Evolutionary conservation across 2,329 filamentous ascomycete species (phyloP).

Genomic region (Simplicillium aogashimaense): DNA sequence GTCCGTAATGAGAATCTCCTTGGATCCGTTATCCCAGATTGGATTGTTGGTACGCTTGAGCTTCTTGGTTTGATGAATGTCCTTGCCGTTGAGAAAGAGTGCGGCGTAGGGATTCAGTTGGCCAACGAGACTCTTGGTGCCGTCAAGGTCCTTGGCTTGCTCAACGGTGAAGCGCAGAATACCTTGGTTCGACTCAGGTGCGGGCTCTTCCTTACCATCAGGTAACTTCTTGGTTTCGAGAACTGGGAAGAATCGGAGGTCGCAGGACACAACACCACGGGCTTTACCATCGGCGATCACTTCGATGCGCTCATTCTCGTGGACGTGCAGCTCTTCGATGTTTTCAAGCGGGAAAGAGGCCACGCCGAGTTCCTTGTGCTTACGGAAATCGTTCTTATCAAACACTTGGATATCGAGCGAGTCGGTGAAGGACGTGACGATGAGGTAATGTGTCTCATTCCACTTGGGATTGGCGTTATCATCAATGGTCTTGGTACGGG

Average conservation of each 20-base stretch:
- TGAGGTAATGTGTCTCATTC: slow-evolving; percentile 95
- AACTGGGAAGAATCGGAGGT: slow-evolving; percentile 93
- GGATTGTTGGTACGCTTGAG: slow-evolving; percentile 96
- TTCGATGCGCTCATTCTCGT: slow-evolving; percentile 79
- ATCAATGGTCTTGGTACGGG: slow-evolving; percentile 77
- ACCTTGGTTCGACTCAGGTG: slow-evolving; percentile 85
- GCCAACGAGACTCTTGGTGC: slow-evolving; percentile 83
- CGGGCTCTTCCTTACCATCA: slow-evolving; percentile 69
- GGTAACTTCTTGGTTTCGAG: slow-evolving; percentile 60
- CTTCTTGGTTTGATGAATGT: slow-evolving; percentile 81
- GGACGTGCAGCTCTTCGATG: slow-evolving; percentile 64
- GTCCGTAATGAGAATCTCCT: slow-evolving; percentile 92
- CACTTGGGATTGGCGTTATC: slow-evolving; percentile 83
- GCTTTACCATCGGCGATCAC: slow-evolving; percentile 76
- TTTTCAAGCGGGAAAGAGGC: slow-evolving; percentile 80
- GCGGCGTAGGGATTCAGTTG: slow-evolving; percentile 78
- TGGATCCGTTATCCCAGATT: slow-evolving; percentile 86
- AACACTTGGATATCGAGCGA: slow-evolving; percentile 74
- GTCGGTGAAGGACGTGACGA: slow-evolving; percentile 85
- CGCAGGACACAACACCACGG: slow-evolving; percentile 68
- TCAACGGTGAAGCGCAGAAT: slow-evolving; percentile 90
- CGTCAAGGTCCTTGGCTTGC: slow-evolving; percentile 92
- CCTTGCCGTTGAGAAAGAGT: slow-evolving; percentile 83
- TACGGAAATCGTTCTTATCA: slow-evolving; percentile 92
- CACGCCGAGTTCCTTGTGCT: slow-evolving; percentile 88